These are phyloP conservation scores for Gossypium thurberi DNA, from an alignment of 345 rosid genomes.

Conservation along the genomic window DNA sequence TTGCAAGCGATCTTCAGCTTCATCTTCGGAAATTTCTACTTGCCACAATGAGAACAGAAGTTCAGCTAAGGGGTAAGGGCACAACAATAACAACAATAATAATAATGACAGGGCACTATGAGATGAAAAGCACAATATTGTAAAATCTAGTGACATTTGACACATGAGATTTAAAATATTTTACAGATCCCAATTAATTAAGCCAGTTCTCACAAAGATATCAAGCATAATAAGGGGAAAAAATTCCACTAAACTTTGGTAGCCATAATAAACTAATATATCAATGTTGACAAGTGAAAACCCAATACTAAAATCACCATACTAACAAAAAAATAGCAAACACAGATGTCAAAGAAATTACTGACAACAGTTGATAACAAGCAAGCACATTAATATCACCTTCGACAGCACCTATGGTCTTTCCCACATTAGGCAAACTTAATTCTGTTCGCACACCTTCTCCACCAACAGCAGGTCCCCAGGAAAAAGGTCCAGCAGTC, in stretches of 20 bases:
- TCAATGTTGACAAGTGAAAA: neutral
- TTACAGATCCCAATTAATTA: neutral
- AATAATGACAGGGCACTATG: neutral
- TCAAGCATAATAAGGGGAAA: neutral
- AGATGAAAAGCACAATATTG: neutral
- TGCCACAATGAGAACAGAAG: conserved; percentile 18
- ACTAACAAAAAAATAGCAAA: neutral
- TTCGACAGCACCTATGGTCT: conserved; percentile 94
- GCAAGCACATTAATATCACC: conserved; percentile 33
- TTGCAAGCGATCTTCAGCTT: conserved; percentile 92
- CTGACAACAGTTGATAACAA: conserved; percentile 3
- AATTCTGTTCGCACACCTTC: conserved; percentile 93
- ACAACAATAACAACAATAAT: conserved; percentile 5
- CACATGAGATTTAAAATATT: neutral
- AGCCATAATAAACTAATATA: neutral
- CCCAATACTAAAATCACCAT: neutral
- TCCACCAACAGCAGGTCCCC: conserved; percentile 99
- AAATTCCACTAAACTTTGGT: neutral
- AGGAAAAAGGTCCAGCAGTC: conserved; percentile 90
- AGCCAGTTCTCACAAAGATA: neutral
- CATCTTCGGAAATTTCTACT: conserved; percentile 94
- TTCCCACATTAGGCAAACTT: conserved; percentile 87
- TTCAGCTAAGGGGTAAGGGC: neutral
- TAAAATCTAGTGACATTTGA: conserved; percentile 5
- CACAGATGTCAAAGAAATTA: neutral